A percentile compares a stretch with the other conserved stretches of the same genome.
Evolutionary conservation across 495 filamentous ascomycete species (phyloP).

Genomic region (Lasiosphaeriaceae sp.): DNA sequence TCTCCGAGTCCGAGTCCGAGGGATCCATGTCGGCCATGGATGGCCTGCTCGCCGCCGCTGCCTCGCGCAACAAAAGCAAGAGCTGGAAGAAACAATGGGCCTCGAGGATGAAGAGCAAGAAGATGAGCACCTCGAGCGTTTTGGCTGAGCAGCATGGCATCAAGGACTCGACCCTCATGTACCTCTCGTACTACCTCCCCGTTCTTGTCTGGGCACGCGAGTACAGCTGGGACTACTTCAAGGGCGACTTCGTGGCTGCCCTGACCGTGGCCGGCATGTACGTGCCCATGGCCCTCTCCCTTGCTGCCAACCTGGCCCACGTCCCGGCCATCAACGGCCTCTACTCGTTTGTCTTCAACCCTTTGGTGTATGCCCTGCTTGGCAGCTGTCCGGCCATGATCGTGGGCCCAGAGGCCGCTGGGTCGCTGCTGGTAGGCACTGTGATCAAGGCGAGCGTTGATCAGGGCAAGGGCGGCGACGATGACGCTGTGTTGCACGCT

Average conservation of each 20-base stretch:
- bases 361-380: conserved; percentile 81
- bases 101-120: conserved; percentile 46
- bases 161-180: conserved; percentile 58
- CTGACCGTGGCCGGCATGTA: conserved; percentile 96
- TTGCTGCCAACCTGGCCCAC: conserved; percentile 90
- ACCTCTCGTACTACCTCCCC: conserved; percentile 90
- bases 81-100: conserved; percentile 36
- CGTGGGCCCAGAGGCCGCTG: conserved; percentile 93
- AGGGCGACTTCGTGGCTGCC: conserved; percentile 81
- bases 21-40: conserved; percentile 13
- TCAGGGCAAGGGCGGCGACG: conserved; percentile 63
- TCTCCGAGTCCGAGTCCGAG: conserved; percentile 16
- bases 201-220: conserved; percentile 82
- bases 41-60: conserved; percentile 13
- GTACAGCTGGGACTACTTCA: conserved; percentile 75
- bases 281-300: conserved; percentile 92
- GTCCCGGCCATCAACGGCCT: conserved; percentile 93
- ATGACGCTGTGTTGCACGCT: conserved; percentile 66
- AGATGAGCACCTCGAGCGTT: conserved; percentile 58
- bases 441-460: conserved; percentile 78
- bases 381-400: conserved; percentile 90
- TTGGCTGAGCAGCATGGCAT: conserved; percentile 60
- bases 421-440: conserved; percentile 81
- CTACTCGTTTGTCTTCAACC: conserved; percentile 90
- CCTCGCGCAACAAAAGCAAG: conserved; percentile 13